Conservation (phyloP, 2,329 filamentous ascomycete species). For the Hirsutella rhossiliensis region DNA sequence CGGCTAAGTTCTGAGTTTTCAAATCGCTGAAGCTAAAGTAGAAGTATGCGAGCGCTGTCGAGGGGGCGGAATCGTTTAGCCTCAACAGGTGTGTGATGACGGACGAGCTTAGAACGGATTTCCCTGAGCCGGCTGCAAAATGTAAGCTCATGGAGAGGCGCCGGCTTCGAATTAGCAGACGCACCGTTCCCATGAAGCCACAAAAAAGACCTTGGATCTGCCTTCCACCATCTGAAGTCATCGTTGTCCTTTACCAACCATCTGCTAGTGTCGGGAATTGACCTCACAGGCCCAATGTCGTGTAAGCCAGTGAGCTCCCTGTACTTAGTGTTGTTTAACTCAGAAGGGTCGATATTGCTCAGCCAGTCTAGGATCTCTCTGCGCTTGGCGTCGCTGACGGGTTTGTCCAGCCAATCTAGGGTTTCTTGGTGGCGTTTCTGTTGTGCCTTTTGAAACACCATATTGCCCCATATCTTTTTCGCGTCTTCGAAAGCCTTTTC, state of each 20-base stretch:
- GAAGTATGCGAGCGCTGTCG: background rate
- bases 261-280: background rate
- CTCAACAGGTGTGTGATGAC: background rate
- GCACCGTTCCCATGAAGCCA: constrained; percentile 6
- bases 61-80: background rate
- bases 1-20: constrained; percentile 1
- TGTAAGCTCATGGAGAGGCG: background rate
- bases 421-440: no score
- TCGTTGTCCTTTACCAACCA: background rate
- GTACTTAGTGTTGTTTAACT: background rate
- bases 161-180: background rate
- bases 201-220: constrained; percentile 1
- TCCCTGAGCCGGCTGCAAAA: background rate
- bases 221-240: constrained; percentile 1
- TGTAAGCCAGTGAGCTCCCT: no score
- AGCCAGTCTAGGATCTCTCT: background rate
- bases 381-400: background rate
- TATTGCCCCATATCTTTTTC: no score
- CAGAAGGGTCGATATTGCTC: background rate
- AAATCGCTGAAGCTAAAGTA: constrained; percentile 3
- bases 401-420: no score
- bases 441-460: no score
- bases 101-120: background rate
- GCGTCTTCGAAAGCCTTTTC: no score
- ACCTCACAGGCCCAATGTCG: no score